These are phyloP conservation scores for Gracilaria gracilis DNA, from an alignment of 23 red algal species.

Conservation along the genomic window DNA sequence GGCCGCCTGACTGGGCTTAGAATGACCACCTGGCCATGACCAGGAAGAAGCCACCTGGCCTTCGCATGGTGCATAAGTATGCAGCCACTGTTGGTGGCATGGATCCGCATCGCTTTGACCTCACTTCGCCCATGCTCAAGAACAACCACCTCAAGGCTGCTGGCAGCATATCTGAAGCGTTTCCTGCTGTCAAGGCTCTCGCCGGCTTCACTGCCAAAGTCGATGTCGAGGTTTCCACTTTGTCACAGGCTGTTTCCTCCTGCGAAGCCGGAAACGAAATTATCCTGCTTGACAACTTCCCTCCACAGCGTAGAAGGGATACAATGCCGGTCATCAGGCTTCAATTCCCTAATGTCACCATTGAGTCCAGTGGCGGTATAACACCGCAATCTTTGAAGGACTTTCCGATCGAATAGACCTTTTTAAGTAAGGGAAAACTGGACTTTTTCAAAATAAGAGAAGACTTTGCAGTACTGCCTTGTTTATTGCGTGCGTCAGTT, in stretches of 20 bases:
- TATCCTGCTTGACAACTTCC: slow-evolving; percentile 95
- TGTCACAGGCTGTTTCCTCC: slow-evolving; percentile 61
- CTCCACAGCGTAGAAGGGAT: slow-evolving; percentile 13
- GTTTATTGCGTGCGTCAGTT: too few species aligned
- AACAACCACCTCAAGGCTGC: slow-evolving; percentile 87
- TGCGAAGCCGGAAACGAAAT: slow-evolving; percentile 84
- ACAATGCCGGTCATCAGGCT: slow-evolving; percentile 48
- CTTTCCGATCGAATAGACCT: slow-evolving; percentile 69
- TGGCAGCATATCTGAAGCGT: slow-evolving; percentile 67
- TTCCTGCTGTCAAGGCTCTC: slow-evolving; percentile 41
- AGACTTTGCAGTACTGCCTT: too few species aligned
- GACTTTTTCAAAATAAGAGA: too few species aligned
- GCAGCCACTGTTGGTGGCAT: slow-evolving; percentile 85
- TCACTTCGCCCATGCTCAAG: slow-evolving; percentile 94
- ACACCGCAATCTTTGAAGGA: slow-evolving; percentile 19
- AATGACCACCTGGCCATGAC: slow-evolving; percentile 88
- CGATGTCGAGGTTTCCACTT: slow-evolving; percentile 81
- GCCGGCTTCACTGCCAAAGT: slow-evolving; percentile 91
- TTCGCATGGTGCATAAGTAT: slow-evolving; percentile 96
- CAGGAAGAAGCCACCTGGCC: slow-evolving; percentile 92
- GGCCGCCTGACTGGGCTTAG: too few species aligned
- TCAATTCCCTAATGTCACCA: slow-evolving; percentile 40
- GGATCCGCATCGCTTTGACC: slow-evolving; percentile 93
- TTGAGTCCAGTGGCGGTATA: slow-evolving; percentile 92
- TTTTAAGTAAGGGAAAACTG: too few species aligned